Evolutionary conservation across 2,329 filamentous ascomycete species (phyloP).

Genomic region (Epicoccum sorghinum): DNA sequence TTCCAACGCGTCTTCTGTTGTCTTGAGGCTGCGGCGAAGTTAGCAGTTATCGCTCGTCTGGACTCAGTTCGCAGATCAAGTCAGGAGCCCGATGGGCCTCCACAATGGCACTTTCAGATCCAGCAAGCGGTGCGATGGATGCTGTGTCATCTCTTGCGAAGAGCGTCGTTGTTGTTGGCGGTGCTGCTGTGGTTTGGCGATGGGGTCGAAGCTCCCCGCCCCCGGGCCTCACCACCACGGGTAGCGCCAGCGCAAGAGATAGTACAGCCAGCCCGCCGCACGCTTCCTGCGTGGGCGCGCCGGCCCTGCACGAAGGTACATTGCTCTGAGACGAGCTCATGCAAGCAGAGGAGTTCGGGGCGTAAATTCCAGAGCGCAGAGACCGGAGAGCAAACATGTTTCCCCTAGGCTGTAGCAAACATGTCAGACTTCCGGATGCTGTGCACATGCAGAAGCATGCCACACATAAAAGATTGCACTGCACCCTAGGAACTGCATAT

Average conservation of each 20-base stretch:
- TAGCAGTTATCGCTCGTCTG: too few species aligned
- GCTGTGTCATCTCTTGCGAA: too few species aligned
- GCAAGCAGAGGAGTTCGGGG: not conserved
- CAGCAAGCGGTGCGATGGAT: too few species aligned
- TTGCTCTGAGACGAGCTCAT: not conserved
- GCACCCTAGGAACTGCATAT: not conserved
- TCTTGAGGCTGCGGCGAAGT: too few species aligned
- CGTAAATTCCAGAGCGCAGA: not conserved
- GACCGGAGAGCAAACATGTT: not conserved
- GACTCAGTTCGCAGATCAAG: too few species aligned
- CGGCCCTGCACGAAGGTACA: not conserved
- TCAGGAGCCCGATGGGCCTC: too few species aligned
- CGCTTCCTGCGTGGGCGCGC: not conserved
- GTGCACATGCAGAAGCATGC: too few species aligned
- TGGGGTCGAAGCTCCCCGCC: not conserved
- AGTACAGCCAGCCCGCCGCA: too few species aligned
- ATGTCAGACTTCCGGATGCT: not conserved
- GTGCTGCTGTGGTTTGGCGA: not conserved
- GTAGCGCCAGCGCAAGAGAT: not conserved
- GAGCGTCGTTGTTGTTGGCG: not conserved
- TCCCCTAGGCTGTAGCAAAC: not conserved
- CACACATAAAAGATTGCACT: too few species aligned
- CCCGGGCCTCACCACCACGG: slow-evolving; percentile 1
- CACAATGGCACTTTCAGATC: too few species aligned
- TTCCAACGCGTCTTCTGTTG: too few species aligned